Evolutionary conservation across 805 yeast genomes (phyloP).

Genomic region (Maudiozyma turicensis): DNA sequence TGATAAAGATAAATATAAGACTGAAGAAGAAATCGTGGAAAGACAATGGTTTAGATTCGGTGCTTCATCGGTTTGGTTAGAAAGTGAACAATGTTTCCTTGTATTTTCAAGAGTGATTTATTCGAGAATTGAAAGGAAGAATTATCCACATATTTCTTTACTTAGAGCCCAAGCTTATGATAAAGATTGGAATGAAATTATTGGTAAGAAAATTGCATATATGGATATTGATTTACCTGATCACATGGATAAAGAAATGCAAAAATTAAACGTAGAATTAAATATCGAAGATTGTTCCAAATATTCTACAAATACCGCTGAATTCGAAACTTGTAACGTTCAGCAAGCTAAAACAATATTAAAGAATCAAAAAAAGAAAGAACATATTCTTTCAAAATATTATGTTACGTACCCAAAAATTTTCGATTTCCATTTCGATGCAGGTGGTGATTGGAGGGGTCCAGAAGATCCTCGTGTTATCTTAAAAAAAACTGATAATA

Average conservation of each 20-base stretch:
- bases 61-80: too few species aligned
- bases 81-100: too few species aligned
- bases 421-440: constrained; percentile 1
- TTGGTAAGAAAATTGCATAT: too few species aligned
- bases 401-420: constrained; percentile 4
- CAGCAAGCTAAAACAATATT: constrained; percentile 12
- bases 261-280: constrained; percentile 16
- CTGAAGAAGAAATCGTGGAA: too few species aligned
- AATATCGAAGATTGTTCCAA: constrained; percentile 20
- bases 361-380: constrained; percentile 5
- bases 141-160: constrained; percentile 7
- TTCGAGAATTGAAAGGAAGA: constrained; percentile 9
- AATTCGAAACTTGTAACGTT: constrained; percentile 16
- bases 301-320: constrained; percentile 11
- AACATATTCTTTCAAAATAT: constrained; percentile 3
- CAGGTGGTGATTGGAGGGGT: constrained; percentile 1
- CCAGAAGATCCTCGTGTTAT: constrained; percentile 8
- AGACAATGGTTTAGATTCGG: too few species aligned
- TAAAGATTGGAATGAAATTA: too few species aligned
- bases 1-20: too few species aligned
- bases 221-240: too few species aligned
- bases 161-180: too few species aligned
- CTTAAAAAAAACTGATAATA: neutral
- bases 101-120: neutral
- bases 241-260: constrained; percentile 24